Evolutionary conservation across 208 protist species (phyloP), one percentile per base, ranked within the genome.

Genomic region (Wallacemonas sp.): DNA sequence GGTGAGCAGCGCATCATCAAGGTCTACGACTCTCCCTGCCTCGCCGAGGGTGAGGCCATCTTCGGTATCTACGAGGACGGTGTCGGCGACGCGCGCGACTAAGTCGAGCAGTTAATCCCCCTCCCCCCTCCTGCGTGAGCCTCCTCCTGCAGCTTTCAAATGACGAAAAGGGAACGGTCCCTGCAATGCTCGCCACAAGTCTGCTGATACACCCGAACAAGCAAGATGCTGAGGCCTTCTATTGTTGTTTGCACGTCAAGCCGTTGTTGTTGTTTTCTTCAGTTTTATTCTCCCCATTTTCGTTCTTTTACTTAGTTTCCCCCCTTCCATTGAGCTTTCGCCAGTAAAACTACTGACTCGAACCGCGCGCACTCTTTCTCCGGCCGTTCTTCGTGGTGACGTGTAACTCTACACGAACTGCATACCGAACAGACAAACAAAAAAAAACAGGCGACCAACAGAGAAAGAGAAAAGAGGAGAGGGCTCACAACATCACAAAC

Each of bases 1-100:
- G 99, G 98, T 23, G 98, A 99, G 78, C 95, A 97, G 43, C 92
- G 99, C 68, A 97, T 99, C 61, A 98, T 98, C 64, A 99, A 99
- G 78, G 94, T 99, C 47, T 99, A 99, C 86, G 99, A 99, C 80
- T 99, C 98, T 1, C 99, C 99, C 3, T 99, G 87, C 72, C 82
- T 99, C 16, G 97, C 99, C 3, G 99, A 99, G 80, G 78, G 81
- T 1, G 97, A 99, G 65, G 94, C 95, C 6, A 93, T 95, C n/a
- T 99, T 98, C 70, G 87, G 97, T 24, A 99, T 99, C 69, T 96
- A 97, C 66, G 81, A 88, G 6, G 96, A 98, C 63, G 99, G 99
- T 48, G 98, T 99, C 41, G 90, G 87, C 21, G 98, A 99, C 72
- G 90, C 93, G n/a, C 88, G 95, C 61, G 97, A 99, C 52, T 98